Base-by-base conservation (phyloP, 1,139 yeast genomes). In the Chernovozyma aurita region DNA sequence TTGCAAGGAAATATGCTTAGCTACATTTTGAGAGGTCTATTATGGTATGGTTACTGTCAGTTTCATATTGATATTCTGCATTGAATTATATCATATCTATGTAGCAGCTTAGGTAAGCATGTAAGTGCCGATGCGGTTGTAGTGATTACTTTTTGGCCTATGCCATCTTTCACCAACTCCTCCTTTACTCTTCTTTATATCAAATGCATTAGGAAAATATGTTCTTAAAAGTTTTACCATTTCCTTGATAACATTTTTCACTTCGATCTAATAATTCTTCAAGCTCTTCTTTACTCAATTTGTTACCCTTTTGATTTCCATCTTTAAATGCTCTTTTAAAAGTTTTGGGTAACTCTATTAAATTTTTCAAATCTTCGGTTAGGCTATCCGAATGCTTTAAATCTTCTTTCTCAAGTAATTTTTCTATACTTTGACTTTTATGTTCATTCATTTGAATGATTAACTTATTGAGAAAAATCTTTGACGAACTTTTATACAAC, bases 391-490 rank as follows among this genome's bases (percentile, higher is more conserved):
- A 38, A 24, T 33, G 36, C 16, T 28, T 31, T 24, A 48, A 44
- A 22, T 36, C n/a, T 57, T 57, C 22, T 59, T 44, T 30, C 38
- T 41, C 43, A 21, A 36, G 31, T 18, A 35, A 41, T 36, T 33
- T 38, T 18, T 37, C 36, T n/a, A 31, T 38, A 33, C 35, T 36
- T 42, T 48, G 65, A 42, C 79, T 65, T 46, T 78, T 80, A 59
- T 87, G 87, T 38, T 79, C 76, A 4, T 97, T 97, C 70, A 81
- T 68, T 54, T 85, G 92, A 40, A 92, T 90, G 17, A 92, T 87
- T 46, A 88, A 61, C 50, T 80, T 80, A 48, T 88, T 97, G 40
- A 92, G 66, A 40, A 77, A 78, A 43, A 95, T 70, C 57, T 90
- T 92, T 15, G 82, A 74, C 27, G 81, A 82, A 3, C 95, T 92